Conservation (phyloP, 306 rosid species). For the Casuarina equisetifolia region DNA sequence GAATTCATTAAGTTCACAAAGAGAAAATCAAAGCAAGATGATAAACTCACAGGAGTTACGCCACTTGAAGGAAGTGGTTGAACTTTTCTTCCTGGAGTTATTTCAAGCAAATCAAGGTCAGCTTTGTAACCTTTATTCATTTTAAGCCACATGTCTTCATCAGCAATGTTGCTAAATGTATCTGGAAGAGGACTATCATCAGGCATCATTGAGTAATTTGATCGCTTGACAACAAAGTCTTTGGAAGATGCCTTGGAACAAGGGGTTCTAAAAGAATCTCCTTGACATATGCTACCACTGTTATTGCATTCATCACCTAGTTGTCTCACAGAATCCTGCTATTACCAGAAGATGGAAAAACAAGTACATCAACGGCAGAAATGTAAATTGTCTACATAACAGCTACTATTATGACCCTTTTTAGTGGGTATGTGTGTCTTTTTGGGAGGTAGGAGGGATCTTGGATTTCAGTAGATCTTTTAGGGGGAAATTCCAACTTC, state of each 20-base stretch:
- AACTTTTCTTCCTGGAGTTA: conserved; percentile 66
- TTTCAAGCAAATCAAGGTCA: conserved; percentile 83
- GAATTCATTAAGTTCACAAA: conserved; percentile 12
- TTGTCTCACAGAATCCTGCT: conserved; percentile 49
- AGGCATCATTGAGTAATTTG: conserved; percentile 55
- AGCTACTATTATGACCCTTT: no score
- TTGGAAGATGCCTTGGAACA: conserved; percentile 59
- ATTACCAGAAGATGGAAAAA: conserved; percentile 33
- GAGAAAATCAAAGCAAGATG: conserved; percentile 15
- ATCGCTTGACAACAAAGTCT: conserved; percentile 75
- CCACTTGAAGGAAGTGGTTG: conserved; percentile 69
- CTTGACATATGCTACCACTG: conserved; percentile 47
- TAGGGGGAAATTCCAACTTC: background rate
- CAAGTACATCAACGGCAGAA: conserved; percentile 16
- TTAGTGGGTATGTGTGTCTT: no score
- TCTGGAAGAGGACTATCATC: conserved; percentile 78
- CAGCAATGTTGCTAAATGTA: conserved; percentile 73
- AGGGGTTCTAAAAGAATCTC: conserved; percentile 74
- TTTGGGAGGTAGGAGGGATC: no score
- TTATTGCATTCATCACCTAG: conserved; percentile 46
- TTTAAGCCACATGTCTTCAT: conserved; percentile 91
- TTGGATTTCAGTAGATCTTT: background rate
- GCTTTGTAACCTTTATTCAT: conserved; percentile 82
- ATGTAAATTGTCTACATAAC: no score
- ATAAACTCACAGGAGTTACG: conserved; percentile 58